Evolutionary conservation across 192 early-diverging fungal genomes (phyloP), one percentile per base, ranked within the genome.

Genomic region (Chytriomyces sp.): DNA sequence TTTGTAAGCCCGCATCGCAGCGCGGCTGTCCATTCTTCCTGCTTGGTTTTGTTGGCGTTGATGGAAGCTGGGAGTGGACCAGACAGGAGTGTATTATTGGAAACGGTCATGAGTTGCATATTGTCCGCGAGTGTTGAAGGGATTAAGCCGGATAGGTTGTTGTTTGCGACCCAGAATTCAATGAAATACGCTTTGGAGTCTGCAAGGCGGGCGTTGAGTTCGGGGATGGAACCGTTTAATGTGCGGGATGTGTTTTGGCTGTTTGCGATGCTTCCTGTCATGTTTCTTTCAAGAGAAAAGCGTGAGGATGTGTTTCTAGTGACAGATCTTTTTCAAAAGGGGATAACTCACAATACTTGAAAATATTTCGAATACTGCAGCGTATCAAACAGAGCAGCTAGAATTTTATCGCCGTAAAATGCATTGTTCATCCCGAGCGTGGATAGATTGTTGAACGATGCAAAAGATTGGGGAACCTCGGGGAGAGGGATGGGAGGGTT

Each of bases 291-390:
- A 20, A 23, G 35, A 35, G 48, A 68, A 68, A 5, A 13, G 18
- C 47, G 13, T 46, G 48, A 24, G n/a, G 26, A 18, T 11, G 13
- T 13, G 24, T n/a, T 68, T 47, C 11, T 13, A 68, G 16, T 68
- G 0, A 2, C 20, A 59, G 1, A 20, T 47, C 0, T 57, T 3
- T 57, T 57, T 57, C 20, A 35, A 35, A 35, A 35, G 35, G 1
- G 35, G 35, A n/a, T 35, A 35, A 45, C 72, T 63, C 26, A 75
- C 73, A 75, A 43, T 8, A 65, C 47, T 45, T 46, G 35, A 23
- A 75, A 75, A 48, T 75, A 75, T n/a, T 45, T 23, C 45, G 73
- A 47, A 24, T 11, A 50, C 35, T 75, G 73, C 18, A 75, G 28
- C 8, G 44, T 8, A 9, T 6, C 50, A 49, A 75, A 66, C 18